Base-by-base conservation (phyloP, 2,329 filamentous ascomycete species). In the Venturia effusa region DNA sequence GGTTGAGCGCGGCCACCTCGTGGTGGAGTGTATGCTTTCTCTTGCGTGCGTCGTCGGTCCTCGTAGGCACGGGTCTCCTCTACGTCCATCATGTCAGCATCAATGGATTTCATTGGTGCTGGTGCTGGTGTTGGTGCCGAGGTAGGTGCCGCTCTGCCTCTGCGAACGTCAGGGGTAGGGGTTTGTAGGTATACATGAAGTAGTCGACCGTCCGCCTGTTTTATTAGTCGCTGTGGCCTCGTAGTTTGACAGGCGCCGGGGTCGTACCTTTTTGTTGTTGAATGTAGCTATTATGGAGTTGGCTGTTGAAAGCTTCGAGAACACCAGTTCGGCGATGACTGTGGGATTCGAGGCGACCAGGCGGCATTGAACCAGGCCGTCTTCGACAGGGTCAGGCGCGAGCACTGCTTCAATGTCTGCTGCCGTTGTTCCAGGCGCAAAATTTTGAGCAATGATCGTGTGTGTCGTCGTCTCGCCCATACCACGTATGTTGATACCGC, bases 361-460 rank as follows among this genome's bases (percentile, higher is more conserved):
- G 41, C 80, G 82, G 76, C 89, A 93, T 70, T 82, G 84, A 30
- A 82, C 71, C 70, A 91, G 81, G 3, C 61, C 61, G 40, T 30
- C 45, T 22, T 24, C 54, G 6, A 32, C 37, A 15, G 40, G 30
- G 66, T 86, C 80, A 39, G 85, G 85, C n/a, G 81, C 83, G 84
- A 94, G 86, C 64, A 90, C 90, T 69, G 87, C 89, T 78, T 92
- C 88, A 66, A 94, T 90, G 71, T 94, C 90, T 37, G 88, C 88
- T 1, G 87, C 88, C 7, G 90, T 92, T 0, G 90, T 94, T 43
- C 90, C 90, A 1, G 84, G 84, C 15, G 89, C 90, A 72, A 94
- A 91, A 78, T 94, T 94, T 74, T 89, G 87, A 2, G 88, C 89
- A 72, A 90, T 83, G 30, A 94, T 83, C 22, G 84, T 82, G 69